A percentile compares a stretch with the other conserved stretches of the same genome.
phyloP scores from a whole-genome alignment of 176 grass and related monocot species.

The Oryza glumipatula region DNA sequence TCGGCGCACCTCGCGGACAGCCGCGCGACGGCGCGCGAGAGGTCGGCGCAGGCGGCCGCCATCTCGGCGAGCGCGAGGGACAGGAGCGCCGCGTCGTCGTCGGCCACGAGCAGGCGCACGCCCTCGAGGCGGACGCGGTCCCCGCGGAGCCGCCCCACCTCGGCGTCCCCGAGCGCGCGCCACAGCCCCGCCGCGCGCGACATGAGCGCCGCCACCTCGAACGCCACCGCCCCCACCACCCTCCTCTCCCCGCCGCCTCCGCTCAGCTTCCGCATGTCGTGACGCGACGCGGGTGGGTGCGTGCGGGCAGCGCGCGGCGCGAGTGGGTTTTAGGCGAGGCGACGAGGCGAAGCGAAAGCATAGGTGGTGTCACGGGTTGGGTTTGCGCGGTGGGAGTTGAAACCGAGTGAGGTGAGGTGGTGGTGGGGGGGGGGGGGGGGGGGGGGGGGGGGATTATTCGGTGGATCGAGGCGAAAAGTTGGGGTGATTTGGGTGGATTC shows the following conservation, averaged over 20 bases:
- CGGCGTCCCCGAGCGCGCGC: slow-evolving; percentile 55
- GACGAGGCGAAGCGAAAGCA: neutral
- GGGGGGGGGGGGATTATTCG: slow-evolving; percentile 34
- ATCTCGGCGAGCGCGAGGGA: slow-evolving; percentile 60
- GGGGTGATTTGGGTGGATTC: slow-evolving; percentile 21
- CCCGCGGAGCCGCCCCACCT: slow-evolving; percentile 37
- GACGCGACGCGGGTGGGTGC: too few relatives aligned
- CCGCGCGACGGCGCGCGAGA: slow-evolving; percentile 38
- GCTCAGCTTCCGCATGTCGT: slow-evolving; percentile 55
- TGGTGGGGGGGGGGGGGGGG: neutral
- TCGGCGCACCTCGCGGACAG: slow-evolving; percentile 57
- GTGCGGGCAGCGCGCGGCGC: neutral
- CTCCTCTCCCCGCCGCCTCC: slow-evolving; percentile 37
- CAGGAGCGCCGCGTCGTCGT: slow-evolving; percentile 63
- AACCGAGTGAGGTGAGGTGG: slow-evolving; percentile 15
- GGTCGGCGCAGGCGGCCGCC: slow-evolving; percentile 29
- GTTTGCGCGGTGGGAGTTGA: slow-evolving; percentile 33
- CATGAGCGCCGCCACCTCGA: slow-evolving; percentile 76
- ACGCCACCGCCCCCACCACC: slow-evolving; percentile 47
- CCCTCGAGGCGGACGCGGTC: slow-evolving; percentile 63
- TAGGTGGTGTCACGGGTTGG: slow-evolving; percentile 37
- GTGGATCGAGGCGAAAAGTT: neutral
- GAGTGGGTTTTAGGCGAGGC: neutral
- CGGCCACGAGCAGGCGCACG: slow-evolving; percentile 59
- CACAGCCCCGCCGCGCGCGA: slow-evolving; percentile 59